A percentile compares a stretch with the other conserved stretches of the same genome.
phyloP scores from a whole-genome alignment of 345 rosid genomes.

The Citrus australasica region DNA sequence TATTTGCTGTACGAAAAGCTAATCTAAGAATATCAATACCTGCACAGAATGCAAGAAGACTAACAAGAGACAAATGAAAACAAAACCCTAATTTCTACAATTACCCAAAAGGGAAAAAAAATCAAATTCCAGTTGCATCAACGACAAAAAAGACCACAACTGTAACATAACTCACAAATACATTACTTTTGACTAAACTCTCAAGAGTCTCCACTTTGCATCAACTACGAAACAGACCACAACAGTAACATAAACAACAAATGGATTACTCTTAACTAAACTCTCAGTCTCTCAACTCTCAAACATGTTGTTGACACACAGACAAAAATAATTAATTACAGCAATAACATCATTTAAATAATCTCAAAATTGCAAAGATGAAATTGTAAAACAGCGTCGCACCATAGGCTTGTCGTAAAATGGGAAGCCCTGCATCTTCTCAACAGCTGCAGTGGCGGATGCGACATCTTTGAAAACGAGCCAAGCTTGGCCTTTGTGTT shows the following conservation, averaged over 20 bases:
- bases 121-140: neutral
- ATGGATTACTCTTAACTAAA: neutral
- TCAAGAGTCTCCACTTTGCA: neutral
- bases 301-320: neutral
- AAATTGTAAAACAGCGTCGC: neutral
- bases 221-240: neutral
- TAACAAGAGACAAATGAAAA: neutral
- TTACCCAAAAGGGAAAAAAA: too few relatives aligned
- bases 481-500: constrained; percentile 99
- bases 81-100: neutral
- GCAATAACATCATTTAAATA: neutral
- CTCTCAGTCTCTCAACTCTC: neutral
- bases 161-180: neutral
- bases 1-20: neutral
- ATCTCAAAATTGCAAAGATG: neutral
- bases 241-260: neutral
- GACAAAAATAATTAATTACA: neutral
- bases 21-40: neutral
- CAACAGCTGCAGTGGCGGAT: constrained; percentile 71
- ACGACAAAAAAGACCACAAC: neutral
- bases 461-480: constrained; percentile 73
- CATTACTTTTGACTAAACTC: too few relatives aligned
- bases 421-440: constrained; percentile 89
- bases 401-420: constrained; percentile 97
- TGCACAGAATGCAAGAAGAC: neutral